Evolutionary conservation across 2,329 filamentous ascomycete genomes (phyloP).

Genomic region (Claviceps sp.): DNA sequence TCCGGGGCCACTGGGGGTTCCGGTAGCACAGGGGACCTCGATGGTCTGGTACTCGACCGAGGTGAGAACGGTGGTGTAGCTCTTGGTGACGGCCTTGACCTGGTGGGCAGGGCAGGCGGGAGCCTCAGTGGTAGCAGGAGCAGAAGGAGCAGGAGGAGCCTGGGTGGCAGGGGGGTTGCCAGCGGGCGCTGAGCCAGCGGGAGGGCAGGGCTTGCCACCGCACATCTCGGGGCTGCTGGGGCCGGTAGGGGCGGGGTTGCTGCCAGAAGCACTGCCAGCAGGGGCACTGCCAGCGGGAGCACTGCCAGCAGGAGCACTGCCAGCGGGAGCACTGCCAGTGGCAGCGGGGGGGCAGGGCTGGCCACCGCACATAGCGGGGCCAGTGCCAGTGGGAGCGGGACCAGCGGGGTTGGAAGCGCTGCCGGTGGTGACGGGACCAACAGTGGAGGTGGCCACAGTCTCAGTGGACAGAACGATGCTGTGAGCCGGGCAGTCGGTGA

Average conservation of each 20-base stretch:
- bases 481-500: conserved; percentile 46
- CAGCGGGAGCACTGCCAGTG: conserved; percentile 4
- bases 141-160: no score
- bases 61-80: conserved; percentile 41
- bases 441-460: conserved; percentile 17
- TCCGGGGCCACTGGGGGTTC: neutral
- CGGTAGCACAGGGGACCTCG: conserved; percentile 28
- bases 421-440: neutral
- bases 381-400: neutral
- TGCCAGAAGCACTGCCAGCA: neutral
- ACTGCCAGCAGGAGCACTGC: conserved; percentile 2
- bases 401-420: conserved; percentile 8
- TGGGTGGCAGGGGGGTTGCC: no score
- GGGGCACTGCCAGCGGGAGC: neutral
- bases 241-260: conserved; percentile 9
- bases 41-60: conserved; percentile 39
- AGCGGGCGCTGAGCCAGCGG: no score
- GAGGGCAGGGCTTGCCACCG: no score
- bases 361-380: no score
- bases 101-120: conserved; percentile 22
- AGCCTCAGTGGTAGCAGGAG: conserved; percentile 2
- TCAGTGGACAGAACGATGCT: conserved; percentile 23
- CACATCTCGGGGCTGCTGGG: neutral
- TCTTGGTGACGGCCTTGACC: conserved; percentile 40
- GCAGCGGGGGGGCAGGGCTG: neutral